A percentile compares a stretch with the other conserved stretches of the same genome.
Evolutionary conservation across 2,329 filamentous ascomycete species (phyloP).

Genomic region (Rutstroemia sp.): DNA sequence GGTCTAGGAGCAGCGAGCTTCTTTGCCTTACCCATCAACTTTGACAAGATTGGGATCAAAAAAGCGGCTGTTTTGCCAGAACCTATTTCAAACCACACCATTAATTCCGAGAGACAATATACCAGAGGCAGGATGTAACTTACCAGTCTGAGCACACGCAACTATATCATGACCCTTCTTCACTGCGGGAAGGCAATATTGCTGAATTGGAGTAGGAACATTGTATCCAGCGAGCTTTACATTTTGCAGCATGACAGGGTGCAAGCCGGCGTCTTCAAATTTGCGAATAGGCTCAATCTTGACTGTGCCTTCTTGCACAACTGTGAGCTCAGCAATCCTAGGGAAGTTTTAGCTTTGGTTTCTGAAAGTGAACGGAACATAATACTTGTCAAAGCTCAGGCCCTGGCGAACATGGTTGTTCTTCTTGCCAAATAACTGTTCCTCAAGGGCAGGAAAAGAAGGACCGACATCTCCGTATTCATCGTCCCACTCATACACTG

Average conservation of each 20-base stretch:
- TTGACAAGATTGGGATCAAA: slow-evolving; percentile 79
- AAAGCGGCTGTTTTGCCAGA: slow-evolving; percentile 96
- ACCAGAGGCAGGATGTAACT: slow-evolving; percentile 25
- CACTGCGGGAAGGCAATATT: slow-evolving; percentile 76
- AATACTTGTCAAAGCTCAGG: slow-evolving; percentile 56
- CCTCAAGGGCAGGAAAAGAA: slow-evolving; percentile 60
- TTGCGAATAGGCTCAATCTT: slow-evolving; percentile 43
- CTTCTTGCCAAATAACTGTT: slow-evolving; percentile 59
- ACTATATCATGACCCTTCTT: slow-evolving; percentile 73
- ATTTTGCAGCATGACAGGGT: slow-evolving; percentile 77
- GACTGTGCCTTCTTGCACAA: slow-evolving; percentile 48
- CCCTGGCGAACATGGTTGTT: slow-evolving; percentile 45
- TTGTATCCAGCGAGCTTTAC: slow-evolving; percentile 65
- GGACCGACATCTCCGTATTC: slow-evolving; percentile 84
- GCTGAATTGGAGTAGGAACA: slow-evolving; percentile 78
- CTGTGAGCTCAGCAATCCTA: slow-evolving; percentile 48
- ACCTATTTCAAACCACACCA: slow-evolving; percentile 44
- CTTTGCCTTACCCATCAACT: slow-evolving; percentile 92
- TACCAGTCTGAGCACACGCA: slow-evolving; percentile 87
- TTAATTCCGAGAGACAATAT: neutral
- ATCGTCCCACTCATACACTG: slow-evolving; percentile 73
- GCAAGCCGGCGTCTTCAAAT: slow-evolving; percentile 74
- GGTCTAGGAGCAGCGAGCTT: slow-evolving; percentile 76
- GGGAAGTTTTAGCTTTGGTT: slow-evolving; percentile 15
- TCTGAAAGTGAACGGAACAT: neutral